Base-by-base conservation (phyloP, 2,329 filamentous ascomycete genomes). In the Colletotrichum musicola region DNA sequence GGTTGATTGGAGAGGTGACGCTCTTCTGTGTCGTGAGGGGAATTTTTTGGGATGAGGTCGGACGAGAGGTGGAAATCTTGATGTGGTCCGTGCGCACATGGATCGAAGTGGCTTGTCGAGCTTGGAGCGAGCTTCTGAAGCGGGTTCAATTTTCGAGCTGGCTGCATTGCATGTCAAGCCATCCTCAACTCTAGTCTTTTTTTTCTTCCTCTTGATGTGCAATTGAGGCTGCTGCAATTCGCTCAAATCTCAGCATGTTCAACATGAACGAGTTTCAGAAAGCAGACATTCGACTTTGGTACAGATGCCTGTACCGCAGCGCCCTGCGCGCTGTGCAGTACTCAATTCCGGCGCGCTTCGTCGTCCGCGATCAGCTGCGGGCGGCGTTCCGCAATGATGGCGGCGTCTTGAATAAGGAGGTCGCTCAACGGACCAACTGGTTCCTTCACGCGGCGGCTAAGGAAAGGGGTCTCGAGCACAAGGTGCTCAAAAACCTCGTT, bases 271-370 rank as follows among this genome's bases (percentile, higher is more conserved):
- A 77, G 9, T 70, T 75, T 30, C 20, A 50, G 25, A 42, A 51
- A n/a, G 25, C 58, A 14, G 80, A 89, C 35, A 75, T 93, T 59
- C 75, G 90, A 46, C 84, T 86, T 72, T 89, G 91, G 54, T 96
- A 95, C 79, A 88, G 93, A 69, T 83, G 87, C 66, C 83, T 96
- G 40, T 91, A 92, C 75, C 89, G 90, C 60, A 84, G 84, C 6
- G 82, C 88, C 18, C 84, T 95, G n/a, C 88, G 85, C 35, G 93
- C 92, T 4, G 88, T 95, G 22, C 89, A 92, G 71, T 93, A 89
- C 81, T 88, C 92, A 14, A 86, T 87, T 70, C 93, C 92, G 16
- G 87, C 89, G 35, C 89, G 92, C 62, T 91, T 84, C 78, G 81
- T 87, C 4, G 83, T 88, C 16, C 87, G 88, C 65, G 84, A 90